Evolutionary conservation across 768 basidiomycete species (phyloP).

Genomic region (Filobasidium wieringae): DNA sequence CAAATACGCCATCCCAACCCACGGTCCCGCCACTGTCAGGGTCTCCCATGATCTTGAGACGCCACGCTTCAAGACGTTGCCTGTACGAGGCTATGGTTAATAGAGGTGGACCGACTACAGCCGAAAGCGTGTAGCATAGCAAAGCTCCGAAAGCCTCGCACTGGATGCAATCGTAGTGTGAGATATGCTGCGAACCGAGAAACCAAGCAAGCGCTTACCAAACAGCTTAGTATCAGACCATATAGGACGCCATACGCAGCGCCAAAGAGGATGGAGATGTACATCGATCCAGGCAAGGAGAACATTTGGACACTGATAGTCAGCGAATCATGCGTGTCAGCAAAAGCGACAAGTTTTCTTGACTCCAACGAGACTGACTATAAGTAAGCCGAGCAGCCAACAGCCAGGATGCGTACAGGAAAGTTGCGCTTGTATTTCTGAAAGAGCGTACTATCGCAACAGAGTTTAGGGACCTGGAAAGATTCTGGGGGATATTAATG

Average conservation of each 20-base stretch:
- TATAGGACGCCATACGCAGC: slow-evolving; percentile 84
- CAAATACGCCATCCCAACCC: slow-evolving; percentile 49
- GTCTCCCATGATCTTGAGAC: slow-evolving; percentile 61
- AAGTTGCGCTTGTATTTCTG: slow-evolving; percentile 77
- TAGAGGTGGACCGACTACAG: slow-evolving; percentile 82
- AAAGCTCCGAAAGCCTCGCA: slow-evolving; percentile 85
- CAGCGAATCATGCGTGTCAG: not conserved
- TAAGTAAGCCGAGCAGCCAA: slow-evolving; percentile 78
- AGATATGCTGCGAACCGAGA: not conserved
- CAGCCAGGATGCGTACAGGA: slow-evolving; percentile 70
- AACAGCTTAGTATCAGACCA: slow-evolving; percentile 79
- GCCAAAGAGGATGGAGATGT: slow-evolving; percentile 88
- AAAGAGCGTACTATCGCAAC: slow-evolving; percentile 23
- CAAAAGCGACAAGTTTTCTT: not conserved
- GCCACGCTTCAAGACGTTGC: slow-evolving; percentile 68
- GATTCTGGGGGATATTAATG: slow-evolving; percentile 40
- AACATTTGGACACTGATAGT: slow-evolving; percentile 75
- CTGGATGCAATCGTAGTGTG: slow-evolving; percentile 25
- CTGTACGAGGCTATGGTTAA: slow-evolving; percentile 78
- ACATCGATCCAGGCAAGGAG: slow-evolving; percentile 94
- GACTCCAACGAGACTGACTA: slow-evolving; percentile 53
- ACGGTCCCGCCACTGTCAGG: slow-evolving; percentile 50
- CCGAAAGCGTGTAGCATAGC: slow-evolving; percentile 82
- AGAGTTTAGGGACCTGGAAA: not conserved
- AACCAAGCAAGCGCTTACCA: slow-evolving; percentile 38